Evolutionary conservation across 2,329 filamentous ascomycete genomes (phyloP), one percentile per base, ranked within the genome.

Genomic region (Cytospora schulzeri): DNA sequence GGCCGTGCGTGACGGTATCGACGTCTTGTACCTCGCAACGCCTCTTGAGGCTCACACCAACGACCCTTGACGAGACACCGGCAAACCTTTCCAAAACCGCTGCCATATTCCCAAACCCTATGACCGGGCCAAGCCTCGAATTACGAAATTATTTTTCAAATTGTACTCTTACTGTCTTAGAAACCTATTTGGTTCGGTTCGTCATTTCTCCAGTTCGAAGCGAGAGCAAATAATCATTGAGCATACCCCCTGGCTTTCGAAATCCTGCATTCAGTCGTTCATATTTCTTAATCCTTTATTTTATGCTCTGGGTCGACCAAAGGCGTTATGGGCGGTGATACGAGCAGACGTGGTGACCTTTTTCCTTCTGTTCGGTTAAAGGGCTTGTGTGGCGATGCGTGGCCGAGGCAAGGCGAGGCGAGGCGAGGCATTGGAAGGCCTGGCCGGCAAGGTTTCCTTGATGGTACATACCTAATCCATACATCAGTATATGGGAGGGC

Each of bases 381-480:
- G 50, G 28, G 59, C 59, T 48, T 56, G 60, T 7, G 22, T 22
- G 38, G 38, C 9, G 29, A 26, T 26, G 57, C 8, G 7, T 59
- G 38, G 35, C 35, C 12, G 17, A 14, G 11, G 8, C 31, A 11
- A 33, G 31, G 31, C 31, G 31, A 31, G 29, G 9, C n/a, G n/a
- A 5, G 29, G 11, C 31, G 35, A 41, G 38, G 38, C 28, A 41
- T 24, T 45, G 31, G 17, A 45, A 24, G 28, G 28, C 28, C 41
- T 15, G 26, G 38, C 38, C 52, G 52, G 28, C 29, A 22, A 31
- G 52, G 28, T 19, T 15, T 28, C 22, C 24, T 26, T 50, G 60
- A 28, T 54, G 28, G 48, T 54, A 50, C 38, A 62, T 62, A 50
- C 55, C 38, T 62, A 56, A 56, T 56, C 29, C 52, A 38, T 41